Conservation (phyloP, 2,329 filamentous ascomycete genomes). For the Sporothrix brunneoviolacea region DNA sequence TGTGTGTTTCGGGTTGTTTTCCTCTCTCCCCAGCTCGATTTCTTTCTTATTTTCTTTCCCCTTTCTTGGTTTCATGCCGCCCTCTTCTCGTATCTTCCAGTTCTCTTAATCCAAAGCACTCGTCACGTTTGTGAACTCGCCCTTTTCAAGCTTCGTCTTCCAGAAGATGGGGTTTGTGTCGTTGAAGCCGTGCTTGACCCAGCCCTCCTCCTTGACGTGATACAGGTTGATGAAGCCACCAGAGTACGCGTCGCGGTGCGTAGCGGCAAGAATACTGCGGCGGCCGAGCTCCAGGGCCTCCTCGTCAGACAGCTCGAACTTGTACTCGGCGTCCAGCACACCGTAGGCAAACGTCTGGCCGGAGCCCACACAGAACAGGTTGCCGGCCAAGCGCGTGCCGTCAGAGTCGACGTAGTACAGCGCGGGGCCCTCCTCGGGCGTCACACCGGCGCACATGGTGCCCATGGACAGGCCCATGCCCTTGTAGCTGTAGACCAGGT, state of each 20-base stretch:
- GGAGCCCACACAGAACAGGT: conserved; percentile 96
- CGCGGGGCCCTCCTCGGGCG: conserved; percentile 88
- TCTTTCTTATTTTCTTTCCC: not conserved
- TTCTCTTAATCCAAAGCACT: conserved; percentile 56
- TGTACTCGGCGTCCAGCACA: conserved; percentile 92
- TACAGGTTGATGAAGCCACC: conserved; percentile 98
- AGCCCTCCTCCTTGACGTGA: conserved; percentile 97
- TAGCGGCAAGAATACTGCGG: conserved; percentile 90
- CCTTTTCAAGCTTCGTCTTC: conserved; percentile 97
- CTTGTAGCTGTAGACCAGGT: conserved; percentile 98
- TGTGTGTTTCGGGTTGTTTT: too few relatives aligned
- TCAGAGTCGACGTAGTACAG: conserved; percentile 99
- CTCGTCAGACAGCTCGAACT: conserved; percentile 77
- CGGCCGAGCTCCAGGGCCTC: conserved; percentile 87
- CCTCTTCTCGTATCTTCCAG: not conserved
- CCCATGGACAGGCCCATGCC: conserved; percentile 98
- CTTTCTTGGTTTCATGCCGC: not conserved
- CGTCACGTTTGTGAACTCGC: conserved; percentile 95
- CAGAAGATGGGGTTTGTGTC: conserved; percentile 99
- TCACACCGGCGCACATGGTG: conserved; percentile 98
- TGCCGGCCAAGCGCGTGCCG: conserved; percentile 84
- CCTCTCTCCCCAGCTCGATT: too few relatives aligned
- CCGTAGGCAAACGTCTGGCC: conserved; percentile 99
- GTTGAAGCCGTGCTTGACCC: conserved; percentile 97
- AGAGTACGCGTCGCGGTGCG: conserved; percentile 96